These are phyloP conservation scores for Pharnaceum exiguum DNA, from an alignment of 148 eudicot species.

Conservation along the genomic window DNA sequence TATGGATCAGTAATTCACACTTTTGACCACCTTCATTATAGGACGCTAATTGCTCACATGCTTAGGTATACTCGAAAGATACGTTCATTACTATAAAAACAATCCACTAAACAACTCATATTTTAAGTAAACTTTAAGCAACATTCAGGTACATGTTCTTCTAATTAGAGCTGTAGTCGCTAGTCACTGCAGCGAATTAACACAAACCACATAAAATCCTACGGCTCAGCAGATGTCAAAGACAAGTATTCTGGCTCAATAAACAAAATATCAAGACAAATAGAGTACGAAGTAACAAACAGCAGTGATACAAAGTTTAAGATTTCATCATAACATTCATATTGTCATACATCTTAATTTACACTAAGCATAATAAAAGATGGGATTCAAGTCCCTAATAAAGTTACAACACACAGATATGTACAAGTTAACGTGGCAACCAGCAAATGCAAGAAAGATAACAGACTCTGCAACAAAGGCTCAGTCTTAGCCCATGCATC, in stretches of 20 bases:
- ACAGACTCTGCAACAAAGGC: conserved; percentile 18
- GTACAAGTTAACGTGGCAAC: conserved; percentile 24
- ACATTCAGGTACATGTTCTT: too few species aligned
- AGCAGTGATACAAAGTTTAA: conserved; percentile 2
- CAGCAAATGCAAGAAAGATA: not conserved
- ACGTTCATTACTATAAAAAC: too few species aligned
- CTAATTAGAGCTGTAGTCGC: too few species aligned
- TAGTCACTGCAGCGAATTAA: too few species aligned
- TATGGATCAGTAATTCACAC: too few species aligned
- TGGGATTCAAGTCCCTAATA: not conserved
- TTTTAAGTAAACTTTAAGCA: too few species aligned
- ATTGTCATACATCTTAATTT: conserved; percentile 17
- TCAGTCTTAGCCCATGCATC: conserved; percentile 15
- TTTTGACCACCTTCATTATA: too few species aligned
- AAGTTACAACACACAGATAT: conserved; percentile 25
- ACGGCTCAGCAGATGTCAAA: not conserved
- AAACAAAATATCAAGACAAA: not conserved
- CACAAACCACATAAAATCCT: too few species aligned
- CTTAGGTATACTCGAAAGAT: too few species aligned
- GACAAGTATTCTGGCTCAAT: not conserved
- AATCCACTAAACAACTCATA: too few species aligned
- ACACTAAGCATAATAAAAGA: conserved; percentile 7
- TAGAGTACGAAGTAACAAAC: too few species aligned
- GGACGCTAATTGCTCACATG: too few species aligned
- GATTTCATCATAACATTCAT: not conserved